Base-by-base conservation (phyloP, 495 filamentous ascomycete species). In the Penicillium coffeae region DNA sequence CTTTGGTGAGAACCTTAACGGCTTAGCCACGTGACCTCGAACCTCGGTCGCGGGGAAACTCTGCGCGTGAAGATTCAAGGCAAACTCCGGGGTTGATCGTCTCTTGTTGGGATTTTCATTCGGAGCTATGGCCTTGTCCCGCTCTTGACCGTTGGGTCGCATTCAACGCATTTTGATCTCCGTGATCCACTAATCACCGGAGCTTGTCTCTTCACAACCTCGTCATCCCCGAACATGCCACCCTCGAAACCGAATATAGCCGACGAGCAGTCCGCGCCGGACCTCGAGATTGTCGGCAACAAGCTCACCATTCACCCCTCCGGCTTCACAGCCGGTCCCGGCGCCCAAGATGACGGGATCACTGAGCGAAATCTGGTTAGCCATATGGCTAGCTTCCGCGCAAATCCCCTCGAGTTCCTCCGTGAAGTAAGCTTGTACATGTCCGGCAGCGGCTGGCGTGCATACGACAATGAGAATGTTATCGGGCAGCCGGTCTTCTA, bases 401-500 rank as follows among this genome's bases (percentile, higher is more conserved):
- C 77, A 52, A 79, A 81, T 34, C 84, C 81, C 13, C 66, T 84
- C 60, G 86, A 89, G 47, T 96, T 96, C 67, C 82, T 98, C 25
- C 87, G 90, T 48, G 92, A 98, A 73, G 85, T 97, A 50, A 88
- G 84, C 45, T 73, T 94, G 37, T 88, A 96, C 65, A 85, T 96
- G 52, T 89, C 86, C 4, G 93, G 93, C 43, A 85, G 85, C 3
- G 90, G 89, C 45, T 98, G 93, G 93, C 83, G 93, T 44, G 86
- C 86, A 50, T 98, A 98, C 73, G 89, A 96, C 64, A 74, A 87
- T 45, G 77, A 64, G 74, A 30, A 87, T 45, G 77, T 89, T 52
- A 82, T 96, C 54, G 93, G 93, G 10, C 92, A 95, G 65, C 88
- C 89, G 0, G 85, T 96, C 30, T 97, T 90, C 74, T 97, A 96